Percentiles rank a stretch among this genome's conserved stretches.
These are phyloP conservation scores for Globisporangium cylindrosporum DNA, from an alignment of 352 stramenopile genomes.

Conservation along the genomic window DNA sequence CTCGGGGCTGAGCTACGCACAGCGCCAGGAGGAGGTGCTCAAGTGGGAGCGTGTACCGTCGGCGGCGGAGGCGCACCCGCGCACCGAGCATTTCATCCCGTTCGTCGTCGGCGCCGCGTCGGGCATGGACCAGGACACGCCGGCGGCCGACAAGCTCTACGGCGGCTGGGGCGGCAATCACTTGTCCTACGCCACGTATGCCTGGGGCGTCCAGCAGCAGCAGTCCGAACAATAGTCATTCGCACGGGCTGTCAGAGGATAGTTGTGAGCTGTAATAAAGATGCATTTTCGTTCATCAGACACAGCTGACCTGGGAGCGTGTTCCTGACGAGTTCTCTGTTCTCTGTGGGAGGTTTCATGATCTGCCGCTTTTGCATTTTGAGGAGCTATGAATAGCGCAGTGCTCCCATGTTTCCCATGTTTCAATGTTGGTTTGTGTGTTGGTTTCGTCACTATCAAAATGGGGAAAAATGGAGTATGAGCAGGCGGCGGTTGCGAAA, in stretches of 20 bases:
- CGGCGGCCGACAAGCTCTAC: constrained; percentile 31
- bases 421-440: background rate
- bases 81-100: constrained; percentile 55
- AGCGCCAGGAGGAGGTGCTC: constrained; percentile 37
- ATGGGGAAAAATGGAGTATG: background rate
- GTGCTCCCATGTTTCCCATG: background rate
- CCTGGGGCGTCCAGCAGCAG: constrained; percentile 21
- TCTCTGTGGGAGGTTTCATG: background rate
- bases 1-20: constrained; percentile 23
- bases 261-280: background rate
- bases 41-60: constrained; percentile 39
- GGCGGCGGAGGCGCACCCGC: constrained; percentile 34
- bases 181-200: constrained; percentile 43
- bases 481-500: constrained; percentile 5
- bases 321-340: background rate
- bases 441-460: constrained; percentile 7
- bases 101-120: constrained; percentile 51
- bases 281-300: background rate
- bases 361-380: background rate
- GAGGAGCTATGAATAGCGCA: background rate
- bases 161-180: constrained; percentile 36
- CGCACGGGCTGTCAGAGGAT: background rate
- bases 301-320: background rate
- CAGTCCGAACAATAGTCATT: background rate
- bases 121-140: constrained; percentile 38